Evolutionary conservation across 2,329 filamentous ascomycete genomes (phyloP).

Genomic region (Arthrobotrys iridis): DNA sequence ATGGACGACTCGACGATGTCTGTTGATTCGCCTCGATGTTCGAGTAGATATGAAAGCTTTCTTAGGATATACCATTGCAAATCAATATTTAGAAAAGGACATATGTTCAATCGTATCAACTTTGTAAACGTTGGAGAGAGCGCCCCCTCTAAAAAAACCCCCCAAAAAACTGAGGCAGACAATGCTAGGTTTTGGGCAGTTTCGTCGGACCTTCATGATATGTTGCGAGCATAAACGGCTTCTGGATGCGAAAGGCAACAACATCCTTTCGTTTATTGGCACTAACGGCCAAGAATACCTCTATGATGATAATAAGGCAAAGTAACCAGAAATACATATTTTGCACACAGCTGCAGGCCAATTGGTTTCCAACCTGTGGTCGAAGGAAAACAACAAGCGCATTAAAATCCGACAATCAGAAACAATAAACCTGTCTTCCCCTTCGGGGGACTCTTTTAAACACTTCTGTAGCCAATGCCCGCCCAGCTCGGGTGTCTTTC

Average conservation of each 20-base stretch:
- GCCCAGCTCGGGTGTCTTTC: not conserved
- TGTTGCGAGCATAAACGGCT: slow-evolving; percentile 31
- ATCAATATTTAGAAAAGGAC: not conserved
- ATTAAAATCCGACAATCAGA: slow-evolving; percentile 42
- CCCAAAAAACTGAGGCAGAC: slow-evolving; percentile 22
- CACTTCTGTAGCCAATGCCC: not conserved
- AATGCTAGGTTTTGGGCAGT: slow-evolving; percentile 12
- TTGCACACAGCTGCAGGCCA: slow-evolving; percentile 22
- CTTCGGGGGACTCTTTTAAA: slow-evolving; percentile 2
- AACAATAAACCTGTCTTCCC: slow-evolving; percentile 6
- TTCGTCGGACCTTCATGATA: slow-evolving; percentile 29
- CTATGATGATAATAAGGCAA: slow-evolving; percentile 38
- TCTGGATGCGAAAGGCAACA: slow-evolving; percentile 48
- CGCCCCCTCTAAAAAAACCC: too few relatives aligned
- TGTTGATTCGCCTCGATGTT: too few relatives aligned
- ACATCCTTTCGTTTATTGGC: slow-evolving; percentile 34
- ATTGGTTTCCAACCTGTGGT: slow-evolving; percentile 3
- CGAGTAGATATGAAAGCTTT: too few relatives aligned
- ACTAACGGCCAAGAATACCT: slow-evolving; percentile 8
- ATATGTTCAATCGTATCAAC: slow-evolving; percentile 1
- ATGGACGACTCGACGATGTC: too few relatives aligned
- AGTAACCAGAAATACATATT: slow-evolving; percentile 37
- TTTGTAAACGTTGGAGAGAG: not conserved
- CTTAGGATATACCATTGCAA: too few relatives aligned
- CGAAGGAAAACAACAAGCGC: slow-evolving; percentile 8